These are phyloP conservation scores for Eucalyptus decipiens DNA, from an alignment of 345 rosid genomes.

Conservation along the genomic window DNA sequence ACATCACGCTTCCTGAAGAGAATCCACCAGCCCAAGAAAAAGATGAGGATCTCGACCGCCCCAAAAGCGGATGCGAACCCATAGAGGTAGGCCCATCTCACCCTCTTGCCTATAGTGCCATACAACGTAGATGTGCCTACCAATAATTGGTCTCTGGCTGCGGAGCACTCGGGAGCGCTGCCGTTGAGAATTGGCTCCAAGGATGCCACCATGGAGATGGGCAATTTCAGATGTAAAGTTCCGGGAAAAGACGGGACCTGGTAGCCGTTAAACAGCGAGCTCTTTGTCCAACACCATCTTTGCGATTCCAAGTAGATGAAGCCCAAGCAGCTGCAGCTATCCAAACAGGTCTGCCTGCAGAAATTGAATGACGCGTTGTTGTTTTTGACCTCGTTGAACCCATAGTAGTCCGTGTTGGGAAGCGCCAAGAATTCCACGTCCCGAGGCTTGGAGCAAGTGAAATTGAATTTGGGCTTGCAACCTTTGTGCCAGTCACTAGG, in stretches of 20 bases:
- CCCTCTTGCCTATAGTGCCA: not conserved
- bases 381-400: constrained; percentile 4
- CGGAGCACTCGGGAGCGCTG: not conserved
- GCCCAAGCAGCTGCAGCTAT: constrained; percentile 17
- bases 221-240: constrained; percentile 11
- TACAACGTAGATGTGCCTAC: constrained; percentile 3
- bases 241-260: constrained; percentile 15
- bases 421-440: constrained; percentile 7
- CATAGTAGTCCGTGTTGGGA: constrained; percentile 7
- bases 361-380: not conserved
- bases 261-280: constrained; percentile 17
- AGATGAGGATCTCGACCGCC: constrained; percentile 9
- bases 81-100: constrained; percentile 22
- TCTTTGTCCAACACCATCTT: constrained; percentile 6
- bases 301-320: constrained; percentile 17
- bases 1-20: not conserved
- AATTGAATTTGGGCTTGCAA: constrained; percentile 22
- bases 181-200: not conserved
- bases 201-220: not conserved
- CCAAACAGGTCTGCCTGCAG: constrained; percentile 17
- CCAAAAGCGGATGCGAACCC: constrained; percentile 19
- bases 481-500: constrained; percentile 18
- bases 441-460: constrained; percentile 1
- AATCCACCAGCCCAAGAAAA: constrained; percentile 12
- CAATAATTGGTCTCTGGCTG: not conserved